Evolutionary conservation across 2,329 filamentous ascomycete species (phyloP), one percentile per base, ranked within the genome.

Genomic region (Myriosclerotinia duriaeana): DNA sequence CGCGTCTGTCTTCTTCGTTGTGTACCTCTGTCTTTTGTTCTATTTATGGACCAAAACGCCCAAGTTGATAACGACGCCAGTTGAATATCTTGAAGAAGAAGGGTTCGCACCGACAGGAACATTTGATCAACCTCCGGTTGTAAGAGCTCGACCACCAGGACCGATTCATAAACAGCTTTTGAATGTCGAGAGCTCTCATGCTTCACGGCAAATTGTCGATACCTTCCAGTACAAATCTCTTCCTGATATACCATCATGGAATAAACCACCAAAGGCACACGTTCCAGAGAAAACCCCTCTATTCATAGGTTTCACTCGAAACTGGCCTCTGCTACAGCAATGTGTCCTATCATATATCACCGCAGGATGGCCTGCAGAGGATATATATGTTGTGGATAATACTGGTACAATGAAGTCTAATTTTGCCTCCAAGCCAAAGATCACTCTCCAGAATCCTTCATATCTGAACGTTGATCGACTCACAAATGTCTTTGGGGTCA

Each of bases 361-460:
- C 1, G 82, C 83, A 1, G 85, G 85, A 54, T 87, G 85, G 84
- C 85, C 84, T 0, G 75, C 83, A 0, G 77, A 78, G 36, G 80
- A 86, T 69, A 86, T 87, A 67, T 83, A 83, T 69, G 81, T 87
- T 2, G 76, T 87, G 44, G 85, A 87, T 72, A 87, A 87, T 75
- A 87, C 82, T 5, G 84, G 85, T 4, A 81, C 81, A 15, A 83
- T 85, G 73, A 77, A 82, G 62, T 80, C 82, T 54, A 87, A 87
- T 50, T 73, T 76, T n/a, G 79, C 5, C 76, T 72, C 76, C 20
- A 75, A 78, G 12, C 80, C 79, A 5, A 76, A 78, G 36, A 78
- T 87, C 4, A 78, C 79, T 0, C 77, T 83, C 0, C 81, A 86
- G 68, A 85, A 87, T 69, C 84, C 83, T 0, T 85, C 83, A 74